phyloP scores from a whole-genome alignment of 768 basidiomycete genomes.

The Lentinus brumalis region DNA sequence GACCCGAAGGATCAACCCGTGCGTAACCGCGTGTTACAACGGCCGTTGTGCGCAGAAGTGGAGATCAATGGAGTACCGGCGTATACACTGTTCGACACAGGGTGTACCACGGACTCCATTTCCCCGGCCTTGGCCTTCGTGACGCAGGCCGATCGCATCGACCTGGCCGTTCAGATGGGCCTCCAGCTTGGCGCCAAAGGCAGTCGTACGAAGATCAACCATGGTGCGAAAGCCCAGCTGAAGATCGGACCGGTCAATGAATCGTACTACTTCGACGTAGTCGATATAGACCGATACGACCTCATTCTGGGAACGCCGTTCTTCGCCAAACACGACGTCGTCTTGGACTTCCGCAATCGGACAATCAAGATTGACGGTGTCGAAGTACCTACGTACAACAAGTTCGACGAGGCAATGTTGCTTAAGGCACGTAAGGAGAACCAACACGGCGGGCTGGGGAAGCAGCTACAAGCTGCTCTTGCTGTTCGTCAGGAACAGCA shows the following conservation, averaged over 20 bases:
- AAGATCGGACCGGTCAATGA: conserved; percentile 2
- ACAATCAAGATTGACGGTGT: neutral
- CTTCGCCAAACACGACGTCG: conserved; percentile 14
- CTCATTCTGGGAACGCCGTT: conserved; percentile 30
- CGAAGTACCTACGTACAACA: neutral
- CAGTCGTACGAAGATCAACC: conserved; percentile 32
- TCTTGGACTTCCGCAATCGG: neutral
- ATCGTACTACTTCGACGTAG: conserved; percentile 1
- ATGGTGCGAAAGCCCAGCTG: conserved; percentile 25
- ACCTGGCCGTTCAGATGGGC: conserved; percentile 18
- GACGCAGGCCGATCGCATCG: conserved; percentile 6
- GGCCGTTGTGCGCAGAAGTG: neutral
- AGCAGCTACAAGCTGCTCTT: neutral
- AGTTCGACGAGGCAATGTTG: neutral
- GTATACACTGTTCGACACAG: conserved; percentile 28
- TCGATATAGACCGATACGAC: conserved; percentile 33
- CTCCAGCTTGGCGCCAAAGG: conserved; percentile 38
- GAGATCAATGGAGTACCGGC: conserved; percentile 18
- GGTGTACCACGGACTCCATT: conserved; percentile 26
- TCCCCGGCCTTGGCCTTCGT: conserved; percentile 26
- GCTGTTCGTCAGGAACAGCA: neutral
- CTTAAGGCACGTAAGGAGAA: no score
- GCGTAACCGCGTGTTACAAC: neutral
- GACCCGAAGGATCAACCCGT: neutral
- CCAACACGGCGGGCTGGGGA: no score